phyloP scores from a whole-genome alignment of 2,329 filamentous ascomycete genomes.

The Cryphonectria parasitica region DNA sequence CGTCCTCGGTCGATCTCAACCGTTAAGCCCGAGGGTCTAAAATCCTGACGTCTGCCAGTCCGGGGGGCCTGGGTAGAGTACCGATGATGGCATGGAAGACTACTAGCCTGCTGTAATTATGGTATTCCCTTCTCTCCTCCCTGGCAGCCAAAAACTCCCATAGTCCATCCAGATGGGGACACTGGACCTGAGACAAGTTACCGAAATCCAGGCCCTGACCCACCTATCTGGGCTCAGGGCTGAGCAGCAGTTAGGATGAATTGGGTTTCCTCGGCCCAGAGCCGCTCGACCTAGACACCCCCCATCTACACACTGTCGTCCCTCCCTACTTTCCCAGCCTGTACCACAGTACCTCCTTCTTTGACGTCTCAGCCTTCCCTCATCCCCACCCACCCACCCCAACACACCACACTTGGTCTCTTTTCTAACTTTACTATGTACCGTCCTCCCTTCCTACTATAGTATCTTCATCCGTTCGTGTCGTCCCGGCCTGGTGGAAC shows the following conservation, averaged over 20 bases:
- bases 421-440: constrained; percentile 7
- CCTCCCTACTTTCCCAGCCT: constrained; percentile 10
- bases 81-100: background rate
- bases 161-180: constrained; percentile 25
- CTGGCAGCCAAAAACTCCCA: constrained; percentile 17
- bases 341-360: constrained; percentile 1
- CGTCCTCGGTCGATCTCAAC: background rate
- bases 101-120: background rate
- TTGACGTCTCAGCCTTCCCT: constrained; percentile 13
- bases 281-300: background rate
- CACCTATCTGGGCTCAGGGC: constrained; percentile 27
- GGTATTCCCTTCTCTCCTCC: constrained; percentile 16
- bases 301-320: background rate
- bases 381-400: background rate
- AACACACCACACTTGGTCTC: constrained; percentile 22
- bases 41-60: constrained; percentile 2
- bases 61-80: background rate
- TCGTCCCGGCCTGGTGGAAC: background rate
- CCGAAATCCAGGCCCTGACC: constrained; percentile 22
- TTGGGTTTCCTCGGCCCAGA: constrained; percentile 19
- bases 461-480: background rate
- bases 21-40: background rate
- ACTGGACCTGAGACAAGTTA: constrained; percentile 29
- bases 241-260: constrained; percentile 27
- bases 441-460: constrained; percentile 16